Conservation (phyloP, 139 green algal species). For the Closterium sp. region DNA sequence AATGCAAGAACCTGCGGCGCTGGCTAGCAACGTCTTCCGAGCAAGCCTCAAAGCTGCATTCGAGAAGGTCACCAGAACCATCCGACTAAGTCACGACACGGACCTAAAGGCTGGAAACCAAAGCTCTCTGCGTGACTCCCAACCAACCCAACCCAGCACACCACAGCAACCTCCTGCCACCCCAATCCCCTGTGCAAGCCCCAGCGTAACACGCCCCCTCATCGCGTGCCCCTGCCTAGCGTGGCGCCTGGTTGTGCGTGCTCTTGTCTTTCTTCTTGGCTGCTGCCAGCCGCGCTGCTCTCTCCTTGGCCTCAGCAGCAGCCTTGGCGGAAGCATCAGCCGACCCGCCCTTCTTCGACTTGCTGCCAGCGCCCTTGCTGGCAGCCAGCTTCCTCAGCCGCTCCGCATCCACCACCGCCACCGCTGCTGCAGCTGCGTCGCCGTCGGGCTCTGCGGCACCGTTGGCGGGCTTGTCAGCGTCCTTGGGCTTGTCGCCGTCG, state of each 20-base stretch:
- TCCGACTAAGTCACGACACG: no score
- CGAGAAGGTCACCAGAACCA: no score
- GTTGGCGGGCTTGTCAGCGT: not conserved
- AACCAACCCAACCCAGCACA: no score
- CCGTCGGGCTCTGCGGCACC: not conserved
- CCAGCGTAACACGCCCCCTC: no score
- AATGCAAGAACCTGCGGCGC: no score
- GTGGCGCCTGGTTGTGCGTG: slow-evolving; percentile 25
- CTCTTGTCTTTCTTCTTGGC: slow-evolving; percentile 25
- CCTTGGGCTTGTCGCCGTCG: not conserved
- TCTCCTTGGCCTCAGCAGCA: not conserved
- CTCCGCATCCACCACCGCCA: not conserved
- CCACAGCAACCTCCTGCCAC: no score
- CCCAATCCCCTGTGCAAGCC: no score
- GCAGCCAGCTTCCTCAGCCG: slow-evolving; percentile 18
- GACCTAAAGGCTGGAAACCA: no score
- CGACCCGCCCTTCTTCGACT: slow-evolving; percentile 17
- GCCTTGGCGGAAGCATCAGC: not conserved
- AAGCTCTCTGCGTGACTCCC: no score
- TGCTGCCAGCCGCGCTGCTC: slow-evolving; percentile 8
- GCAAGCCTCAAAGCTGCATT: no score
- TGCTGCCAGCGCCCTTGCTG: slow-evolving; percentile 2
- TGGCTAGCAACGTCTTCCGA: no score
- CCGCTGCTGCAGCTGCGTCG: not conserved
- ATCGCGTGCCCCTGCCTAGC: no score